Percentiles rank a stretch among this genome's conserved stretches.
Evolutionary conservation across 148 eudicot species (phyloP).

Genomic region (Chenopodium quinoa): DNA sequence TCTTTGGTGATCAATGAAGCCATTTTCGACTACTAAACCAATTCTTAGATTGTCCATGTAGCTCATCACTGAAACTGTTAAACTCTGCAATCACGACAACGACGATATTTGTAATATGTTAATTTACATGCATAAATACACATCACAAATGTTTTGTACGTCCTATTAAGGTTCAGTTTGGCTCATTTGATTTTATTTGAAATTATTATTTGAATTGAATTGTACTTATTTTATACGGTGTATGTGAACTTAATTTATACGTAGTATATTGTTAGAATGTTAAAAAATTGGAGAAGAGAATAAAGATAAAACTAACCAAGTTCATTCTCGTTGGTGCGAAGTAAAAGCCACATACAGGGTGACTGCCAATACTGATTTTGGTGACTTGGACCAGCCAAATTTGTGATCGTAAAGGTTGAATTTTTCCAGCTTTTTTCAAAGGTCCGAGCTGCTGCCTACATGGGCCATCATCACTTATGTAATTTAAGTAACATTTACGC

Average conservation of each 20-base stretch:
- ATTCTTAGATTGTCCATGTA: conserved; percentile 19
- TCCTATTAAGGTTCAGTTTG: no score
- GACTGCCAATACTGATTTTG: conserved; percentile 20
- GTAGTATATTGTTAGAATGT: no score
- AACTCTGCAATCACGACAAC: not conserved
- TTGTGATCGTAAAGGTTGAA: conserved; percentile 12
- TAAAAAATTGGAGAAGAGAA: no score
- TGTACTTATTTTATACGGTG: no score
- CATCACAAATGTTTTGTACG: no score
- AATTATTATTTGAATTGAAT: no score
- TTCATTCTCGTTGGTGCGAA: conserved; percentile 11
- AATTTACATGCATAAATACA: no score
- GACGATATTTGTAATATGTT: no score
- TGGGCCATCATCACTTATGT: not conserved
- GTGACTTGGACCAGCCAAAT: conserved; percentile 24
- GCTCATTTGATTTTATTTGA: no score
- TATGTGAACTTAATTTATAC: no score
- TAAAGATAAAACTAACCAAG: not conserved
- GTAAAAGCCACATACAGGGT: conserved; percentile 24
- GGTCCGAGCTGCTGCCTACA: conserved; percentile 14
- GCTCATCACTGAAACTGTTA: conserved; percentile 16
- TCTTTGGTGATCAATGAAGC: conserved; percentile 12
- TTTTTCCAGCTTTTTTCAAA: conserved; percentile 4
- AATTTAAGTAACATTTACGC: no score
- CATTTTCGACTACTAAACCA: conserved; percentile 20